Evolutionary conservation across 352 stramenopile species (phyloP).

Genomic region (Globisporangium perplexum): DNA sequence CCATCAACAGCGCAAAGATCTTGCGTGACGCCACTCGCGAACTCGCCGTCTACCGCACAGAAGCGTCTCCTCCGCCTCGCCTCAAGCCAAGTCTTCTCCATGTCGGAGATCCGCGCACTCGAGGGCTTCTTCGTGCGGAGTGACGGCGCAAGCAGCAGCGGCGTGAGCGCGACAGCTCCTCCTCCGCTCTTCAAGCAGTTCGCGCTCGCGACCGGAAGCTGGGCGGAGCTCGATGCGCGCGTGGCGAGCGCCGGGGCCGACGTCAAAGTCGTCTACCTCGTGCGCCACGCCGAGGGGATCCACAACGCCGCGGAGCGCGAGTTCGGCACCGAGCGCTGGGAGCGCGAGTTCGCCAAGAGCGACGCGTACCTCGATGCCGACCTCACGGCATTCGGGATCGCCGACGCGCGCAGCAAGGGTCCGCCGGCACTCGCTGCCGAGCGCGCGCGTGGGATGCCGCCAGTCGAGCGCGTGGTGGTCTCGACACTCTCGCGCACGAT

Average conservation of each 20-base stretch:
- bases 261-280: constrained; percentile 74
- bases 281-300: constrained; percentile 66
- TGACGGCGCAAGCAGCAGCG: not conserved
- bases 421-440: constrained; percentile 25
- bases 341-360: constrained; percentile 49
- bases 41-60: not conserved
- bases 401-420: constrained; percentile 41
- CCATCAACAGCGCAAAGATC: not conserved
- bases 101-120: constrained; percentile 14
- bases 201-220: constrained; percentile 19
- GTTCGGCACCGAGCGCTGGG: constrained; percentile 46
- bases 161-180: too few species aligned
- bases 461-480: constrained; percentile 55
- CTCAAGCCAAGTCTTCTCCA: not conserved
- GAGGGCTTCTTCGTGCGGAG: constrained; percentile 27
- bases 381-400: constrained; percentile 50
- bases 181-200: constrained; percentile 30
- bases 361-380: constrained; percentile 59
- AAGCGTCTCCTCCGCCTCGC: not conserved
- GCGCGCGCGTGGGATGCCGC: constrained; percentile 46
- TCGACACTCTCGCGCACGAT: constrained; percentile 66
- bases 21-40: not conserved
- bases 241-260: constrained; percentile 11
- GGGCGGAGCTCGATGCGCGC: constrained; percentile 17
- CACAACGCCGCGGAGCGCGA: constrained; percentile 63